Base-by-base conservation (phyloP, 1,284 basidiomycete species). In the Nidula niveotomentosa region DNA sequence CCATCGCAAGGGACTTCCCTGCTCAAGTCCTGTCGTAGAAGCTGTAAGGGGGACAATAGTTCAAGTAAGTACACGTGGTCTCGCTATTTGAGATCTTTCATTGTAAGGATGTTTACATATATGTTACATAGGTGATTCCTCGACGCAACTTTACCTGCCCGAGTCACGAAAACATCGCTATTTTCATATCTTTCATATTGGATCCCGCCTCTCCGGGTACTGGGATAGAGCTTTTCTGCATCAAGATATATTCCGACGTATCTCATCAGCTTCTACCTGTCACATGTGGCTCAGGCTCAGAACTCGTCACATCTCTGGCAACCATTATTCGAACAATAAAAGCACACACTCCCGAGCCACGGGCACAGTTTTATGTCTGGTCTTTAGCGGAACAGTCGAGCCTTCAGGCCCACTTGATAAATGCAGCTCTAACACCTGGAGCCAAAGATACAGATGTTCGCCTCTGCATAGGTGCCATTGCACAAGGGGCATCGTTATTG, bases 281-380 rank as follows among this genome's bases (percentile, higher is more conserved):
- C 39, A 53, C 61, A 51, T 41, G 61, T 51, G 74, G 76, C 8
- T 46, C 56, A 35, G 62, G 64, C 12, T 56, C 56, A 9, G 60
- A 66, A n/a, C 65, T 80, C 18, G 65, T 78, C 17, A 49, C 68
- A 1, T 61, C 66, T 6, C 62, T 80, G 8, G 69, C 74, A 13
- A 56, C 58, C n/a, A 57, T 75, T 30, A 71, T 80, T 48, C 65
- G 70, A 39, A 54, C 57, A 13, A 69, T 79, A 18, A 60, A 70
- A 9, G 62, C 59, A 56, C 52, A 53, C 54, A 13, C 52, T 58
- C 30, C 49, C 3, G 57, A 54, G 17, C 67, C 69, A 39, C 59
- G 62, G 1, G 67, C 67, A 9, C 79, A 81, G 54, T 77, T 78
- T 57, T 80, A 80, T 57, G 71, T 79, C 9, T 80, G 76, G 69